A percentile compares a stretch with the other conserved stretches of the same genome.
Conservation (phyloP, 2,329 filamentous ascomycete genomes). For the Colletotrichum scovillei region DNA sequence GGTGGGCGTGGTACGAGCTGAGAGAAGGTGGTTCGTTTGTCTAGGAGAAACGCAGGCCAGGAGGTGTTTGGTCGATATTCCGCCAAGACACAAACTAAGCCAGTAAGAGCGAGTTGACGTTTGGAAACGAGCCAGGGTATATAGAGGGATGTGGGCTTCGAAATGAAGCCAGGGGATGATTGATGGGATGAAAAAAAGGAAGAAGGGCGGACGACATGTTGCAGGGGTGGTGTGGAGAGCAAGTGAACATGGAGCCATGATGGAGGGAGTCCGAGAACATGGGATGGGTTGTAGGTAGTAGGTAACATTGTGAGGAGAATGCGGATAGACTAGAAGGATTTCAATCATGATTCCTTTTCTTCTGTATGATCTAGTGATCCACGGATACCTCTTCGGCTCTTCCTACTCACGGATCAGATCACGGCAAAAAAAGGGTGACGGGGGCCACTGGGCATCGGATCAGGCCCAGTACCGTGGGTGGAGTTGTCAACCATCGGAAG, state of each 20-base stretch:
- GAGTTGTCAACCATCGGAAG: background rate
- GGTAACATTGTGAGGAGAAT: background rate
- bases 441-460: conserved; percentile 1
- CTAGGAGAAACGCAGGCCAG: conserved; percentile 28
- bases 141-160: conserved; percentile 3
- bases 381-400: too few relatives aligned
- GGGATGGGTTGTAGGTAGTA: background rate
- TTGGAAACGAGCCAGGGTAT: conserved; percentile 17
- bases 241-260: background rate
- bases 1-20: background rate
- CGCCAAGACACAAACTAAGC: background rate
- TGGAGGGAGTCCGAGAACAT: background rate
- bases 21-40: conserved; percentile 18
- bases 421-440: background rate
- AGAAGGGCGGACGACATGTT: background rate
- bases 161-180: conserved; percentile 27
- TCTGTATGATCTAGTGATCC: background rate
- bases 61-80: conserved; percentile 8
- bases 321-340: background rate
- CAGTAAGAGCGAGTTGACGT: conserved; percentile 21
- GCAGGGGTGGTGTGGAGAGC: background rate
- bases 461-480: conserved; percentile 22
- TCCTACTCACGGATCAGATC: background rate
- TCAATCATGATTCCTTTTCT: background rate
- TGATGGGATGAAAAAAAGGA: conserved; percentile 1